These are phyloP conservation scores for Bacterosira constricta DNA, from an alignment of 108 stramenopile species.

Conservation along the genomic window DNA sequence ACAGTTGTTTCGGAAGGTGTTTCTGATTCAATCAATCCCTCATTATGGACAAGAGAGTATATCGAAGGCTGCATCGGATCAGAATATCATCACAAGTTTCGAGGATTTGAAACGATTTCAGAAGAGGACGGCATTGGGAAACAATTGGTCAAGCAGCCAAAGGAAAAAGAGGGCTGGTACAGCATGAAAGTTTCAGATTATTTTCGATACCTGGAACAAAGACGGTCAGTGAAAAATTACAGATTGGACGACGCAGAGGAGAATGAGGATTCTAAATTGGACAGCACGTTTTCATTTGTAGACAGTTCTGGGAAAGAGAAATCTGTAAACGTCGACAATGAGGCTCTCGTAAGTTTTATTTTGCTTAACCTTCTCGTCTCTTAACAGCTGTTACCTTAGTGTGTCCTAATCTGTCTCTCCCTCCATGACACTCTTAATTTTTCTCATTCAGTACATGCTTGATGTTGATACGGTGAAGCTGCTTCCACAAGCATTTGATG, in stretches of 20 bases:
- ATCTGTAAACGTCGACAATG: constrained; percentile 42
- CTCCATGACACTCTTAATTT: neutral
- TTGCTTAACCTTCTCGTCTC: neutral
- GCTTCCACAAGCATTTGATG: constrained; percentile 47
- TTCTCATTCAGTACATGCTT: constrained; percentile 57
- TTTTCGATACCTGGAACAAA: constrained; percentile 49
- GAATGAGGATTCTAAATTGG: neutral
- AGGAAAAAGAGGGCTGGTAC: constrained; percentile 38
- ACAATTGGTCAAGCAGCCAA: constrained; percentile 11
- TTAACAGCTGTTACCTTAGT: neutral
- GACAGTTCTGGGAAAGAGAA: constrained; percentile 47
- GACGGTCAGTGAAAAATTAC: neutral
- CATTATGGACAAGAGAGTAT: constrained; percentile 55
- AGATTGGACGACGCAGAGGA: neutral
- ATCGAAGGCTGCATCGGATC: constrained; percentile 42
- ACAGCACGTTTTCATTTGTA: constrained; percentile 38
- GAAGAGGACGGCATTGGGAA: neutral
- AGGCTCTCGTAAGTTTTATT: constrained; percentile 45
- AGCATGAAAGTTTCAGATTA: constrained; percentile 67
- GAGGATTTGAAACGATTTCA: constrained; percentile 47
- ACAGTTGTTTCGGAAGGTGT: constrained; percentile 69
- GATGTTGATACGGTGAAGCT: constrained; percentile 69
- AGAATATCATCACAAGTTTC: constrained; percentile 62
- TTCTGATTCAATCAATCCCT: constrained; percentile 32
- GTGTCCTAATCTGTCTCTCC: neutral